Conservation (phyloP, 2,329 filamentous ascomycete genomes). For the Hypoxylon sp. region DNA sequence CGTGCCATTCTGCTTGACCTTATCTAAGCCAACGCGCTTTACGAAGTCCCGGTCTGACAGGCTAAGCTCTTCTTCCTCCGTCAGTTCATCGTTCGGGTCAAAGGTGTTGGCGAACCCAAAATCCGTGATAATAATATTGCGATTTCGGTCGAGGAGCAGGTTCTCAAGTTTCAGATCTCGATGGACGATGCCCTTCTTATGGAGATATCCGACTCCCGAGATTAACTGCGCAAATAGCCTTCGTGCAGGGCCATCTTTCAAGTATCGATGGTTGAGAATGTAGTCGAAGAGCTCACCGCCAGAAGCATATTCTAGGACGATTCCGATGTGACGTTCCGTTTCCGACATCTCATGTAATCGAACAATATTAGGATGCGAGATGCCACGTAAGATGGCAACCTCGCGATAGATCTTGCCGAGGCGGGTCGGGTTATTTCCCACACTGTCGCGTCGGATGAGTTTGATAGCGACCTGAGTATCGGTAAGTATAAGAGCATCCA, state of each 20-base stretch:
- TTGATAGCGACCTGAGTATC: conserved; percentile 87
- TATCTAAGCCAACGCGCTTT: conserved; percentile 86
- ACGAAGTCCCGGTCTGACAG: conserved; percentile 89
- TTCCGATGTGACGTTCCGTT: conserved; percentile 95
- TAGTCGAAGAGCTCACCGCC: conserved; percentile 98
- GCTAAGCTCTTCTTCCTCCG: conserved; percentile 89
- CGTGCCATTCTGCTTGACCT: conserved; percentile 77
- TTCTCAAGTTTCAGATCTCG: conserved; percentile 98
- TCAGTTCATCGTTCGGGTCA: conserved; percentile 86
- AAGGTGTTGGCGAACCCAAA: conserved; percentile 99
- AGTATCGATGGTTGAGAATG: conserved; percentile 94
- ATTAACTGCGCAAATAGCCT: conserved; percentile 94
- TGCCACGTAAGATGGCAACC: conserved; percentile 87
- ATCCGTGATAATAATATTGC: conserved; percentile 99
- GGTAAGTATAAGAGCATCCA: conserved; percentile 34
- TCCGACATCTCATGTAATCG: conserved; percentile 98
- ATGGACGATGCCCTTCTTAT: conserved; percentile 99
- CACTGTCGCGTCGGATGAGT: conserved; percentile 86
- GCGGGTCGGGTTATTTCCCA: conserved; percentile 88
- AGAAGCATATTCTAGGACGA: conserved; percentile 97
- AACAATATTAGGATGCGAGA: conserved; percentile 97
- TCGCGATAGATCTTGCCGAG: conserved; percentile 98
- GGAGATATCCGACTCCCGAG: conserved; percentile 95
- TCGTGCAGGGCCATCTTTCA: conserved; percentile 92
- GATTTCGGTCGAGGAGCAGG: conserved; percentile 90